These are phyloP conservation scores for Saccharomyces hybrid DNA, from an alignment of 1,139 yeast genomes.

Conservation along the genomic window DNA sequence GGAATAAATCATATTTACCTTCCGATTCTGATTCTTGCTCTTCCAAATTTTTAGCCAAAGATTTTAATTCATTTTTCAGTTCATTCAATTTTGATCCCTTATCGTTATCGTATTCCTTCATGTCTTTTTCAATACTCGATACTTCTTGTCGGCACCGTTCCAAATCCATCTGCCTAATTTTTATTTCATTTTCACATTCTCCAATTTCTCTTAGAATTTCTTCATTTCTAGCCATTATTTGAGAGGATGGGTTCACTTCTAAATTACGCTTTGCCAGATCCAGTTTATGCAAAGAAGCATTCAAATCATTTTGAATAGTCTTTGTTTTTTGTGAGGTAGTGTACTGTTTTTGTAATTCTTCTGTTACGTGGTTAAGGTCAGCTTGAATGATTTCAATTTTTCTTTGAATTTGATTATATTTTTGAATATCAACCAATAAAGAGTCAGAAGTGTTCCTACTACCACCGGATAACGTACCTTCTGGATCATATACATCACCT, in stretches of 20 bases:
- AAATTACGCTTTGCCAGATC: conserved; percentile 53
- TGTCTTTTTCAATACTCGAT: conserved; percentile 60
- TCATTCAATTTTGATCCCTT: conserved; percentile 74
- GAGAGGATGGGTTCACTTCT: conserved; percentile 49
- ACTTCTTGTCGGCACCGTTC: conserved; percentile 37
- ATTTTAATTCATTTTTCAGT: conserved; percentile 48
- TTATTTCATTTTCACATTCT: conserved; percentile 31
- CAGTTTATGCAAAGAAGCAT: conserved; percentile 61
- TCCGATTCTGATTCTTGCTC: conserved; percentile 35
- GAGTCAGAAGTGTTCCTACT: conserved; percentile 56
- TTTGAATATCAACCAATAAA: conserved; percentile 58
- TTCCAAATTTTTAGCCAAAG: conserved; percentile 35
- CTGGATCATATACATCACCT: conserved; percentile 94
- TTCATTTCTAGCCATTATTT: conserved; percentile 44
- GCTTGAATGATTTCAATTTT: conserved; percentile 39
- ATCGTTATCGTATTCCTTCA: conserved; percentile 70
- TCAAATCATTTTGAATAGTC: conserved; percentile 56
- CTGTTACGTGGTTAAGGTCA: conserved; percentile 38
- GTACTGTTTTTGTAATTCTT: conserved; percentile 42
- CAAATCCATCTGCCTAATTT: conserved; percentile 14
- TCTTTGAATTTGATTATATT: conserved; percentile 47
- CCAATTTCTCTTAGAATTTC: conserved; percentile 45
- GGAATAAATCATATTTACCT: conserved; percentile 47
- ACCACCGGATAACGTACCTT: conserved; percentile 96
- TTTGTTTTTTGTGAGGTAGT: conserved; percentile 46